A percentile compares a stretch with the other conserved stretches of the same genome.
These are phyloP conservation scores for Malus asiatica DNA, from an alignment of 306 rosid species.

Conservation along the genomic window DNA sequence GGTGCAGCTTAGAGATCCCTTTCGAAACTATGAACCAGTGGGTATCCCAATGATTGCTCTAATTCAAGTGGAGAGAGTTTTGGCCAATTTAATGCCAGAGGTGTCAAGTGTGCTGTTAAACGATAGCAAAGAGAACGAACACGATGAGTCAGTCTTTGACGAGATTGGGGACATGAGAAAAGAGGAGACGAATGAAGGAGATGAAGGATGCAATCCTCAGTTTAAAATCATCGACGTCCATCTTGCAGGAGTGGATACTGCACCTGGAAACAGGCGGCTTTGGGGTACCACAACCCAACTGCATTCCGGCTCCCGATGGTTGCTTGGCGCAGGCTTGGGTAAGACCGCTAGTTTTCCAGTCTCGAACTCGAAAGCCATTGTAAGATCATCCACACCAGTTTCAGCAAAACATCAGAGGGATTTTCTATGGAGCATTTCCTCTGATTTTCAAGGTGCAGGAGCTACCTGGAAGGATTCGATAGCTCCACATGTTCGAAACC, in stretches of 20 bases:
- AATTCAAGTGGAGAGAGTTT: conserved; percentile 50
- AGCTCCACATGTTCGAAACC: conserved; percentile 47
- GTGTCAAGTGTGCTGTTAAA: background rate
- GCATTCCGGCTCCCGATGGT: conserved; percentile 61
- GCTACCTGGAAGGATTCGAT: conserved; percentile 10
- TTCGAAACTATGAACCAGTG: conserved; percentile 56
- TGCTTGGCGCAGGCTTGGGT: conserved; percentile 54
- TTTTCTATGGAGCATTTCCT: conserved; percentile 68
- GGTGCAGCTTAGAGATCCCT: conserved; percentile 66
- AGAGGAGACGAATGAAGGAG: conserved; percentile 14
- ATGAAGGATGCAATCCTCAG: conserved; percentile 1
- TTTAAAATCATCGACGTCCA: conserved; percentile 37
- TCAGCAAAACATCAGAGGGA: conserved; percentile 30
- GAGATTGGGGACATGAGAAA: background rate
- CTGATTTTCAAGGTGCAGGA: conserved; percentile 18
- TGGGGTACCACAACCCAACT: conserved; percentile 56
- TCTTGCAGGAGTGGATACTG: conserved; percentile 47
- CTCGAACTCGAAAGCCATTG: conserved; percentile 42
- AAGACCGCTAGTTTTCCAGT: conserved; percentile 30
- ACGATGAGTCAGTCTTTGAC: conserved; percentile 3
- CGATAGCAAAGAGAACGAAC: conserved; percentile 1
- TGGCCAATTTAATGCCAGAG: conserved; percentile 8
- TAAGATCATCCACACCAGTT: conserved; percentile 24
- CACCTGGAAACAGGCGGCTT: conserved; percentile 23
- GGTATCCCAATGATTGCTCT: conserved; percentile 61